Evolutionary conservation across 768 basidiomycete genomes (phyloP).

Genomic region (Trametes sanguinea): DNA sequence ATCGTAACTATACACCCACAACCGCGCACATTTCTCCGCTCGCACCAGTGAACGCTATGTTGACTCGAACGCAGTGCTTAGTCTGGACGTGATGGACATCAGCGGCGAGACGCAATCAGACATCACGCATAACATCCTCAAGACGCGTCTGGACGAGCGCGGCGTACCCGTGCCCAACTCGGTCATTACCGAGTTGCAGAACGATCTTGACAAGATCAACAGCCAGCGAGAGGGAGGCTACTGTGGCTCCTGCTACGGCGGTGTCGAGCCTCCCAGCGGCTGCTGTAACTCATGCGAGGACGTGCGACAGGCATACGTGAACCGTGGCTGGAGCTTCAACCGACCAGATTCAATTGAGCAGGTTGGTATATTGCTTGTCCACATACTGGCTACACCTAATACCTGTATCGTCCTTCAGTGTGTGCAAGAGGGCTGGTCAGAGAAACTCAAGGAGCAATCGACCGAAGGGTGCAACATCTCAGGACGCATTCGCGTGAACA

Average conservation of each 20-base stretch:
- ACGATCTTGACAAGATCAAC: slow-evolving; percentile 83
- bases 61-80: slow-evolving; percentile 65
- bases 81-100: slow-evolving; percentile 97
- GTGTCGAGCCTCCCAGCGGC: slow-evolving; percentile 67
- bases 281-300: slow-evolving; percentile 98
- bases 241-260: slow-evolving; percentile 97
- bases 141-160: slow-evolving; percentile 67
- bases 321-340: slow-evolving; percentile 93
- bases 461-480: slow-evolving; percentile 93
- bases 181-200: slow-evolving; percentile 66
- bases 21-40: too few species aligned
- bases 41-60: not conserved
- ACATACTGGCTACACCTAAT: not conserved
- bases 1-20: too few species aligned
- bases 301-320: slow-evolving; percentile 85
- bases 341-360: slow-evolving; percentile 92
- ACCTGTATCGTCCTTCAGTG: slow-evolving; percentile 55
- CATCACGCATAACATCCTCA: slow-evolving; percentile 84
- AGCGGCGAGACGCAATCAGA: slow-evolving; percentile 94
- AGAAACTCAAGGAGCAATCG: slow-evolving; percentile 89
- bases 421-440: slow-evolving; percentile 90
- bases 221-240: slow-evolving; percentile 61
- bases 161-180: slow-evolving; percentile 63
- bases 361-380: slow-evolving; percentile 45
- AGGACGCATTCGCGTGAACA: slow-evolving; percentile 92